Conservation (phyloP, 305 asterid genomes). For the Fraxinus albicans region DNA sequence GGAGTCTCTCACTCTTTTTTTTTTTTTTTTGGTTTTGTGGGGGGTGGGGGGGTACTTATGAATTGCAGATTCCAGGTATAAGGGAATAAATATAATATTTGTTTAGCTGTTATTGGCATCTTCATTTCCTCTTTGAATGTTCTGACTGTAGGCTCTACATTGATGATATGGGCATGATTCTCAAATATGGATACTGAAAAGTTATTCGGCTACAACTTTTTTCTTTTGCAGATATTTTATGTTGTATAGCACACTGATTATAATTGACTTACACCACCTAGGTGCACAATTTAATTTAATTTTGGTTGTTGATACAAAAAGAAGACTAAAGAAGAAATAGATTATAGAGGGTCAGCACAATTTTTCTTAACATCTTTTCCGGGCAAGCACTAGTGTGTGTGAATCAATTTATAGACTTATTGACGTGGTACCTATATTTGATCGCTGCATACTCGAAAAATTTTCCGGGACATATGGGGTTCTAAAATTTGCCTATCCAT, state of each 20-base stretch:
- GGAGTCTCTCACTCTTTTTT: background rate
- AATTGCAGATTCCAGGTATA: background rate
- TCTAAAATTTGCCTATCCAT: conserved; percentile 17
- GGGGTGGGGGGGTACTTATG: background rate
- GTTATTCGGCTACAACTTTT: background rate
- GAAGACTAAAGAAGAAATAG: background rate
- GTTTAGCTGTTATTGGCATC: conserved; percentile 1
- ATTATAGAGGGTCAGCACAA: background rate
- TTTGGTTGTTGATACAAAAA: conserved; percentile 2
- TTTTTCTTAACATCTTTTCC: background rate
- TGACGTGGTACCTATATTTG: background rate
- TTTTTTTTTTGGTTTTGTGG: too few relatives aligned
- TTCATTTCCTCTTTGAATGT: background rate
- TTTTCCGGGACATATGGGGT: conserved; percentile 9
- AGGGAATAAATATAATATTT: background rate
- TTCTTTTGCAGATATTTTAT: background rate
- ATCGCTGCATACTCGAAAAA: too few relatives aligned
- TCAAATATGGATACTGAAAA: background rate
- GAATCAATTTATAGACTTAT: background rate
- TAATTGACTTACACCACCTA: background rate
- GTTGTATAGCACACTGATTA: background rate
- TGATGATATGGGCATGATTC: background rate
- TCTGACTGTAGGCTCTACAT: background rate
- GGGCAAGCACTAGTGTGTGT: background rate
- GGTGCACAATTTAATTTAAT: background rate